Conservation (phyloP, 345 rosid genomes). For the Salix brachista region DNA sequence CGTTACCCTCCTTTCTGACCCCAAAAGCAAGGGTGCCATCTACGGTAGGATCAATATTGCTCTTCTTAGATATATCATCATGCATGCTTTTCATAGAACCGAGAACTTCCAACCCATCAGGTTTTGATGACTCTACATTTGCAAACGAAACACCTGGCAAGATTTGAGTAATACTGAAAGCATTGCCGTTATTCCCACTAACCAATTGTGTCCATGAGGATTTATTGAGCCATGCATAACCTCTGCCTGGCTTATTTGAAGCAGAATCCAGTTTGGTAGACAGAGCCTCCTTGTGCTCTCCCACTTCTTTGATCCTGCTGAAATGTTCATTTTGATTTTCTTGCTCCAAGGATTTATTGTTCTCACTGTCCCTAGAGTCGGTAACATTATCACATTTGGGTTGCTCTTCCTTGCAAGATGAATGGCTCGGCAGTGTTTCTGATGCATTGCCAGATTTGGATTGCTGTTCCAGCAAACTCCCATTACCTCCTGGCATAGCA, state of each 20-base stretch:
- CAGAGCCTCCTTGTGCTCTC: conserved; percentile 23
- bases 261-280: conserved; percentile 15
- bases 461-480: conserved; percentile 22
- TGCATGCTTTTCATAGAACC: conserved; percentile 14
- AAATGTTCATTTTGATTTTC: conserved; percentile 22
- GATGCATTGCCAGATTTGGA: conserved; percentile 40
- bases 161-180: conserved; percentile 67
- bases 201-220: conserved; percentile 86
- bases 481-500: conserved; percentile 22
- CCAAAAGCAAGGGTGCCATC: conserved; percentile 3
- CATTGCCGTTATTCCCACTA: conserved; percentile 27
- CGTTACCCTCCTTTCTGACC: conserved; percentile 6
- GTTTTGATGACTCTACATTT: conserved; percentile 18
- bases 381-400: conserved; percentile 14
- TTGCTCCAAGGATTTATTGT: not conserved
- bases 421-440: conserved; percentile 28
- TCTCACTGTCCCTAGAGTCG: conserved; percentile 5
- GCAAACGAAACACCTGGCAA: conserved; percentile 37
- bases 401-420: conserved; percentile 28
- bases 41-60: conserved; percentile 3
- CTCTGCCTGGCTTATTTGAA: conserved; percentile 45
- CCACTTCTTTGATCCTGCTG: conserved; percentile 9
- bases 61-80: conserved; percentile 13
- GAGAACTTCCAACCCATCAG: conserved; percentile 10
- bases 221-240: conserved; percentile 70